These are phyloP conservation scores for Mycena filopes DNA, from an alignment of 768 basidiomycete species.

Conservation along the genomic window DNA sequence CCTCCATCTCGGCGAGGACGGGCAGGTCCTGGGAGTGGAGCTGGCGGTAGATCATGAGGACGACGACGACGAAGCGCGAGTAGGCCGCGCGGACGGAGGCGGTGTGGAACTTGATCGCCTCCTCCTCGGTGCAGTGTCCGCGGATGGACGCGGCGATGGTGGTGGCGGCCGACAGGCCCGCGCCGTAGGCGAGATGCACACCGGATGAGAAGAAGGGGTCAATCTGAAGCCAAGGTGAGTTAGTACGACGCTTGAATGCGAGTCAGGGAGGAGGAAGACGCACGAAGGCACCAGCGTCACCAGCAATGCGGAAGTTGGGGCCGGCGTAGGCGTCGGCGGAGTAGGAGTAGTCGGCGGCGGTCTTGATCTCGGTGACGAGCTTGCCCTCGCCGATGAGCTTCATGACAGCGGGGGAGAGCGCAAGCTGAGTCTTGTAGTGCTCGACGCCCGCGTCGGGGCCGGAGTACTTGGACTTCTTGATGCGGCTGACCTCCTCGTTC, in stretches of 20 bases:
- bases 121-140: constrained; percentile 43
- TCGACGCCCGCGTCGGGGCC: constrained; percentile 25
- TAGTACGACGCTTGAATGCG: background rate
- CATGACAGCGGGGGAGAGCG: constrained; percentile 39
- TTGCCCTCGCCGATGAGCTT: constrained; percentile 38
- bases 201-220: constrained; percentile 73
- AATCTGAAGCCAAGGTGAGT: constrained; percentile 40
- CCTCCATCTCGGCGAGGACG: constrained; percentile 55
- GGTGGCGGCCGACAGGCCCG: constrained; percentile 49
- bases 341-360: constrained; percentile 49
- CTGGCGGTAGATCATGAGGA: constrained; percentile 60
- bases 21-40: constrained; percentile 51
- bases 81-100: constrained; percentile 45
- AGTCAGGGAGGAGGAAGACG: constrained; percentile 50
- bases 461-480: constrained; percentile 36
- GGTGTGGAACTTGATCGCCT: constrained; percentile 46
- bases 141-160: constrained; percentile 46
- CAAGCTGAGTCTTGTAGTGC: constrained; percentile 44
- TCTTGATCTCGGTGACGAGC: constrained; percentile 38
- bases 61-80: constrained; percentile 58
- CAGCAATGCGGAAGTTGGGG: constrained; percentile 44
- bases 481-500: constrained; percentile 46
- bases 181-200: constrained; percentile 51
- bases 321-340: constrained; percentile 45
- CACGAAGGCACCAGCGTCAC: constrained; percentile 37